These are phyloP conservation scores for Pulveroboletus sp. DNA, from an alignment of 768 basidiomycete species.

Conservation along the genomic window DNA sequence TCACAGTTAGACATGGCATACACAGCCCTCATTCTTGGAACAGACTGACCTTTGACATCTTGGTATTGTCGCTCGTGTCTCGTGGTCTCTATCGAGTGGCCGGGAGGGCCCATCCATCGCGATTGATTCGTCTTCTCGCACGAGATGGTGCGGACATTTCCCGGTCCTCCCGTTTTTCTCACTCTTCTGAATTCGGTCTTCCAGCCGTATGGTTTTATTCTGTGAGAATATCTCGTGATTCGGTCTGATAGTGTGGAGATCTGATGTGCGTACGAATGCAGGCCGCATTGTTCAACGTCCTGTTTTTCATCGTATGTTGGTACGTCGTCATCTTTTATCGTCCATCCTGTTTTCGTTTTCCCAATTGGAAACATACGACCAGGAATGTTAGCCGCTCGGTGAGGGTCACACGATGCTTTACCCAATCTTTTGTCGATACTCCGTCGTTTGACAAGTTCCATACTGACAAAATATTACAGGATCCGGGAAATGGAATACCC, in stretches of 20 bases:
- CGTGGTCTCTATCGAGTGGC: conserved; percentile 2
- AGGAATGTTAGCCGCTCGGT: conserved; percentile 12
- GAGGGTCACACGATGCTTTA: not conserved
- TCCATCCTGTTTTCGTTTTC: not conserved
- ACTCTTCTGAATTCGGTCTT: not conserved
- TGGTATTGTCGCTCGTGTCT: conserved; percentile 2
- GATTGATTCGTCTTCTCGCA: conserved; percentile 13
- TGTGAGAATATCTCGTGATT: not conserved
- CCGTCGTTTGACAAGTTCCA: not conserved
- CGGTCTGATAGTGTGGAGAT: not conserved
- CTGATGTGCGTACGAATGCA: not conserved
- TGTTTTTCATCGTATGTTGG: conserved; percentile 11
- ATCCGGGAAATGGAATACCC: conserved; percentile 12
- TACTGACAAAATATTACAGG: conserved; percentile 2
- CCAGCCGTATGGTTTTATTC: conserved; percentile 16
- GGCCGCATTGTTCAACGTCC: conserved; percentile 4
- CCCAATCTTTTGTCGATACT: not conserved
- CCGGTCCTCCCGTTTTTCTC: not conserved
- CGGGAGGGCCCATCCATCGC: conserved; percentile 1
- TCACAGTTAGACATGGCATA: not conserved
- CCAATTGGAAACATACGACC: not conserved
- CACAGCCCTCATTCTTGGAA: not conserved
- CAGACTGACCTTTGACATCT: conserved; percentile 18
- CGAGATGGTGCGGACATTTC: conserved; percentile 21
- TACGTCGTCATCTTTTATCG: conserved; percentile 1